Evolutionary conservation across 2,329 filamentous ascomycete genomes (phyloP), one percentile per base, ranked within the genome.

Genomic region (Aspergillus terreus): DNA sequence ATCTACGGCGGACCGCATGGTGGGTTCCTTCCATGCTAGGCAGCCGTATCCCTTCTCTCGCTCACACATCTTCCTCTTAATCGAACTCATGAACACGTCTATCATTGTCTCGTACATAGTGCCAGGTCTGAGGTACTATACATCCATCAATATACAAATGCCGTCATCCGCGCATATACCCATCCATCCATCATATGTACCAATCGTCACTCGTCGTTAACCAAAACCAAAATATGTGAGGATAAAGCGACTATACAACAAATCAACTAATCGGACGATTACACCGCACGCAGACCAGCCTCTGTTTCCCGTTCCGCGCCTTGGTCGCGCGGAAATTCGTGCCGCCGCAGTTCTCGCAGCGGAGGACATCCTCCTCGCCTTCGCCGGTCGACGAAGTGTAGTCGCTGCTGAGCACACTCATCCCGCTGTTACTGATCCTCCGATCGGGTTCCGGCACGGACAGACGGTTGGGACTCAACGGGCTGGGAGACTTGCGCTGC

Each of bases 251-350:
- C 14, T 25, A 12, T 14, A 42, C 14, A 38, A 7, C 12, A 25
- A 17, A 42, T 61, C 47, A 66, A 51, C 47, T 53, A 47, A 69
- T 57, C 36, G 67, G 57, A 19, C 56, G 63, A 44, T 64, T 62
- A 49, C 78, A 89, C 43, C 74, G 77, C 33, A 78, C 78, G 66
- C 86, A 89, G n/a, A 84, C 76, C 57, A 88, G 68, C 53, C 75
- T 76, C 63, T 83, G 81, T 47, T 73, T 76, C 40, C 72, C 75
- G 6, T 77, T 78, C 25, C 74, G 77, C 4, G 77, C 71, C 53
- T 78, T 82, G 58, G 78, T 82, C 1, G 81, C 80, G 57, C 82
- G 82, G 58, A 90, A 90, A 53, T 84, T 82, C 17, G 70, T 78
- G 1, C 81, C 78, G 4, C 79, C 78, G 61, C 86, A 90, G 53